phyloP scores from a whole-genome alignment of 2,329 filamentous ascomycete species.

The Thermomyces lanuginosus region DNA sequence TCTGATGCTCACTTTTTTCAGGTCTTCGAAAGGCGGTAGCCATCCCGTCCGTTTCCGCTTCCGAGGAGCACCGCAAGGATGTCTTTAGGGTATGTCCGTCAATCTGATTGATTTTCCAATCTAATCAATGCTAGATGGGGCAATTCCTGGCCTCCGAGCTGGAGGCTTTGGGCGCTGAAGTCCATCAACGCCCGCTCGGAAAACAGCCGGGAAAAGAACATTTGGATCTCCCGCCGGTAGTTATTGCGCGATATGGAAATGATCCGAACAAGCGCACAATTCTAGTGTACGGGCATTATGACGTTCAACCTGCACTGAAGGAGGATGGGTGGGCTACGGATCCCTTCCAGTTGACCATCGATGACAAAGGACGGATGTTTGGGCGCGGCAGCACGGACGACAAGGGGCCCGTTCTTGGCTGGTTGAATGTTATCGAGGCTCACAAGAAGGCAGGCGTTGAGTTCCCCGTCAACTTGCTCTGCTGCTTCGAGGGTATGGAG shows the following conservation, averaged over 20 bases:
- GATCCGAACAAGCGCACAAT: slow-evolving; percentile 90
- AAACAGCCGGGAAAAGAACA: slow-evolving; percentile 84
- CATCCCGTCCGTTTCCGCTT: slow-evolving; percentile 88
- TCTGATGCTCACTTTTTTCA: slow-evolving; percentile 9
- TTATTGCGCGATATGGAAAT: slow-evolving; percentile 80
- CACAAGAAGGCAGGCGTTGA: slow-evolving; percentile 90
- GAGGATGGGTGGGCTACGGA: slow-evolving; percentile 93
- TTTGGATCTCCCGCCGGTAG: slow-evolving; percentile 79
- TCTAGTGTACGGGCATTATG: slow-evolving; percentile 95
- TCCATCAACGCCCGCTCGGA: slow-evolving; percentile 73
- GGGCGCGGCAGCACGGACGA: slow-evolving; percentile 92
- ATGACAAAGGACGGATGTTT: slow-evolving; percentile 87
- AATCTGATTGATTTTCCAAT: neutral
- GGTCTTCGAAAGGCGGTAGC: slow-evolving; percentile 74
- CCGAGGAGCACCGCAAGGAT: slow-evolving; percentile 74
- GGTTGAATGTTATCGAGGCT: slow-evolving; percentile 95
- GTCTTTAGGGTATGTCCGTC: slow-evolving; percentile 53
- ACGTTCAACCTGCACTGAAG: slow-evolving; percentile 87
- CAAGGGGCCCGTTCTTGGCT: slow-evolving; percentile 92
- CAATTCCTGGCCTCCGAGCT: slow-evolving; percentile 77
- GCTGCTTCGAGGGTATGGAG: slow-evolving; percentile 99
- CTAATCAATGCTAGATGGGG: slow-evolving; percentile 49
- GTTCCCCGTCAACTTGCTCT: slow-evolving; percentile 91
- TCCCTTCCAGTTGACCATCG: slow-evolving; percentile 75
- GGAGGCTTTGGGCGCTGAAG: slow-evolving; percentile 64